Percentiles rank a stretch among this genome's conserved stretches.
These are phyloP conservation scores for Prunus persica DNA, from an alignment of 306 rosid genomes.

Conservation along the genomic window Prunus_persica_NCBIv2 NC_034015.1:21481501-21482000, in stretches of 20 bases:
- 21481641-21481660: neutral
- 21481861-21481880: constrained; percentile 69
- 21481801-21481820: constrained; percentile 32
- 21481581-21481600: neutral
- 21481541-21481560: constrained; percentile 25
- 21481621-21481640: neutral
- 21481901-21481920: constrained; percentile 30
- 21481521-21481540: neutral
- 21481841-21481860: constrained; percentile 43
- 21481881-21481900: constrained; percentile 51
- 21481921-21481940: constrained; percentile 72
- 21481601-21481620: neutral
- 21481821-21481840: constrained; percentile 71
- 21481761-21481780: constrained; percentile 13
- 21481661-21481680: neutral
- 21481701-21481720: neutral
- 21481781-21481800: constrained; percentile 31
- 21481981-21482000: constrained; percentile 34
- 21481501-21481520: neutral
- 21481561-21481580: neutral
- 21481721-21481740: neutral
- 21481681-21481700: constrained; percentile 3
- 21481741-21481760: neutral
- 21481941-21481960: constrained; percentile 75
- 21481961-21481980: constrained; percentile 42